Base-by-base conservation (phyloP, 2,329 filamentous ascomycete species). In the Aspergillus brunneoviolaceus region DNA sequence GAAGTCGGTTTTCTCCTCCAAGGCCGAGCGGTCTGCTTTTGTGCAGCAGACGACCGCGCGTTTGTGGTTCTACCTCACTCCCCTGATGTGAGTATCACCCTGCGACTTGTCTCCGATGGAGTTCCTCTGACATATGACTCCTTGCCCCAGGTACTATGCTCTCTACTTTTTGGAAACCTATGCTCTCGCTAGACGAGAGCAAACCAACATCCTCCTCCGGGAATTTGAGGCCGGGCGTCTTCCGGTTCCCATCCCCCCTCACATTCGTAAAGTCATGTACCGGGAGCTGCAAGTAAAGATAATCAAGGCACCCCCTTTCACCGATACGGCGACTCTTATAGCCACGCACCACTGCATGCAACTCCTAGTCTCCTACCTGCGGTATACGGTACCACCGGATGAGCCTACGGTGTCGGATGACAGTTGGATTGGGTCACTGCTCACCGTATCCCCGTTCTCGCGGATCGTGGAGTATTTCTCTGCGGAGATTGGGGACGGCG, bases 161-260 rank as follows among this genome's bases (percentile, higher is more conserved):
- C 65, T 77, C 49, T 78, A 76, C 63, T 79, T 77, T 55, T 69
- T 79, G 12, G 73, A 79, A 62, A 61, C 74, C n/a, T 79, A 78
- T 57, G 63, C 70, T 21, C 69, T 69, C 21, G 74, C 74, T n/a
- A 67, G 76, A 31, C 69, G 71, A 35, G 74, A 78, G 55, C 71
- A 75, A 27, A 74, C 71, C 12, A 74, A 78, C 58, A 60, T 65
- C 29, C 69, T 78, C 35, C 63, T 79, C 31, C 72, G 67, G 12
- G 73, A 75, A 52, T 74, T 75, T 62, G 74, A 77, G 64, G 71
- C 74, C 5, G 76, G 76, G 21, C 70, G 70, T 21, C 68, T 77
- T 14, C 67, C 73, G 1, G 74, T 77, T n/a, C 75, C 72, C 11
- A 69, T 77, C 29, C 68, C 74, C 16, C 70, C 70, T 16, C 50